Evolutionary conservation across 768 basidiomycete genomes (phyloP).

Genomic region (Mycena chlorophos): DNA sequence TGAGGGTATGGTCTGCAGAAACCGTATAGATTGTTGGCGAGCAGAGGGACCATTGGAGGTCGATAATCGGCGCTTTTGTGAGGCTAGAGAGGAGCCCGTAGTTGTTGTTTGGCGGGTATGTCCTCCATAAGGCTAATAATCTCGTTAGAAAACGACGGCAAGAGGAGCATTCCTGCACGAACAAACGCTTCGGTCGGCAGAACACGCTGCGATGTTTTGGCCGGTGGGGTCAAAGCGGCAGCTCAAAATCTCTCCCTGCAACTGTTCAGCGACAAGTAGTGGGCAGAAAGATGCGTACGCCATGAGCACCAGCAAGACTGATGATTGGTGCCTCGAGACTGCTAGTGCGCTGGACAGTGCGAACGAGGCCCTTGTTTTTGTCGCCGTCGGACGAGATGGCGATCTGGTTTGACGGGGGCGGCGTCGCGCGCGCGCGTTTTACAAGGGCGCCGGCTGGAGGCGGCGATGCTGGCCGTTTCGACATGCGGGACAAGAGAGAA

Average conservation of each 20-base stretch:
- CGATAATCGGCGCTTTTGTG: slow-evolving; percentile 89
- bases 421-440: slow-evolving; percentile 60
- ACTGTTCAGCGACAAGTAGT: background rate
- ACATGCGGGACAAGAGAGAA: too few relatives aligned
- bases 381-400: slow-evolving; percentile 75
- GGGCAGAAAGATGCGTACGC: slow-evolving; percentile 46
- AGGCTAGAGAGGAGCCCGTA: slow-evolving; percentile 82
- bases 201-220: slow-evolving; percentile 90
- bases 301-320: slow-evolving; percentile 83
- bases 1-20: slow-evolving; percentile 85
- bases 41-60: slow-evolving; percentile 86
- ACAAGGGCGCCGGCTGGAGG: slow-evolving; percentile 60
- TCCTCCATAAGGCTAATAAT: slow-evolving; percentile 80
- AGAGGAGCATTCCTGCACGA: slow-evolving; percentile 39
- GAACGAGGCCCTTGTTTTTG: slow-evolving; percentile 76
- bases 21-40: slow-evolving; percentile 77
- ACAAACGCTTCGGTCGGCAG: slow-evolving; percentile 89
- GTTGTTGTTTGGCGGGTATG: slow-evolving; percentile 90
- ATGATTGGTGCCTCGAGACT: slow-evolving; percentile 92
- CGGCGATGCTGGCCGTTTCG: slow-evolving; percentile 68
- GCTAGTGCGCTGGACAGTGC: slow-evolving; percentile 90
- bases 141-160: background rate
- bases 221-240: slow-evolving; percentile 95
- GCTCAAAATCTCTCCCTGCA: slow-evolving; percentile 81
- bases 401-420: slow-evolving; percentile 60